Evolutionary conservation across 2,329 filamentous ascomycete species (phyloP), one percentile per base, ranked within the genome.

Genomic region (Fusarium duplospermum): DNA sequence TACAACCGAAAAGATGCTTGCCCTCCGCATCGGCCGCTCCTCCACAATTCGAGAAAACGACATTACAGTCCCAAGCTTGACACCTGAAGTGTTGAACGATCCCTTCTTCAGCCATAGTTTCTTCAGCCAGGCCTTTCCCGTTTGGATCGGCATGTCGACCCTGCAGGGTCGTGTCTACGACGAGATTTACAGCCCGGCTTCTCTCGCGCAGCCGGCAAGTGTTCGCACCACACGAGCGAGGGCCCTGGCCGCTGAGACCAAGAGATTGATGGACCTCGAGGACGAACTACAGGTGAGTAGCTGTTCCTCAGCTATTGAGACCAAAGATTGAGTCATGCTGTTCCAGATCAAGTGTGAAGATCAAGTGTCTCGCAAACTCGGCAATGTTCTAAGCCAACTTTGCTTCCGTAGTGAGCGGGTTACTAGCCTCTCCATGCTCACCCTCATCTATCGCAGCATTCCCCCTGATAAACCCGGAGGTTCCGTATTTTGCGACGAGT

Each of bases 141-240:
- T 56, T 8, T 76, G 73, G 75, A 73, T 77, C 6, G 66, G 62
- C 6, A 62, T 76, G 8, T 71, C 73, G 0, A 45, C 58, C 2
- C 11, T 80, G 0, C 75, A 80, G 16, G 79, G 78, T 7, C 67
- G 72, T 16, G 71, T 79, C 0, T 80, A 79, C 50, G 76, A 80
- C 16, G 69, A 80, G 2, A 74, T 80, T 4, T 80, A 80, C 56
- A 78, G 80, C 8, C 73, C 74, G 0, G 69, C 72, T 3, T 73
- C 79, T 6, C 69, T 80, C 20, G 50, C 72, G 1, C 71, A 76
- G 56, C 70, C 77, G 0, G 67, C 69, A 22, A 36, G 45, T 4
- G 64, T 77, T 13, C 65, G 80, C 1, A 63, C 67, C 6, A 57
- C 69, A 5, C 66, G 69, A 1, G 78, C 77, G 4, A 70, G 42